Conservation (phyloP, 2,329 filamentous ascomycete species). For the Alternaria brassicicola region DNA sequence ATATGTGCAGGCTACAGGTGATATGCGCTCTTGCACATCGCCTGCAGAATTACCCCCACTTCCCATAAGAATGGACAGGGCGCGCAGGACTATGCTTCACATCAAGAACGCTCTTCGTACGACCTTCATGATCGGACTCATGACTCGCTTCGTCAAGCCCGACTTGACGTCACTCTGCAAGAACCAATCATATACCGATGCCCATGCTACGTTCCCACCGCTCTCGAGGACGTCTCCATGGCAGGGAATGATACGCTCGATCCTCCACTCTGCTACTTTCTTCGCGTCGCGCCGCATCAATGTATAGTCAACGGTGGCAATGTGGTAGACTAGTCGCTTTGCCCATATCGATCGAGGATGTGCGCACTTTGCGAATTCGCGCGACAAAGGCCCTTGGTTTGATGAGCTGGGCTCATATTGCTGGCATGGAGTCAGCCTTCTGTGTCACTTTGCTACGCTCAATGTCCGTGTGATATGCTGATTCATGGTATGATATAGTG, state of each 20-base stretch:
- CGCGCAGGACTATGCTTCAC: background rate
- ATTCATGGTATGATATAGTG: rapidly evolving
- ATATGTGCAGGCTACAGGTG: too few species aligned
- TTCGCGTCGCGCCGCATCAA: constrained; percentile 23
- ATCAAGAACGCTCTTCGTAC: constrained; percentile 19
- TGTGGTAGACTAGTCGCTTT: constrained; percentile 17
- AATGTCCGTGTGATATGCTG: too few species aligned
- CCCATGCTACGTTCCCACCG: constrained; percentile 12
- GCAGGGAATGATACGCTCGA: constrained; percentile 21
- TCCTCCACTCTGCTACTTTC: constrained; percentile 19
- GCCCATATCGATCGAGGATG: constrained; percentile 22
- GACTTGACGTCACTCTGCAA: constrained; percentile 1
- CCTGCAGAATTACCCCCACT: too few species aligned
- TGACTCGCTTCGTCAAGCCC: background rate
- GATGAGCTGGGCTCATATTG: constrained; percentile 23
- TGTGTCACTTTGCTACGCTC: too few species aligned
- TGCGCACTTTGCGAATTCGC: constrained; percentile 20
- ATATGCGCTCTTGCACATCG: too few species aligned
- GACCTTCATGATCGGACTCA: constrained; percentile 11
- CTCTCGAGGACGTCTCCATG: constrained; percentile 19
- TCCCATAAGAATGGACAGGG: too few species aligned
- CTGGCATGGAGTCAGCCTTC: background rate
- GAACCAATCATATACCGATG: constrained; percentile 19
- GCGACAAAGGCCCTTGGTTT: constrained; percentile 7
- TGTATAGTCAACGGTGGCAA: constrained; percentile 17